Evolutionary conservation across 768 basidiomycete species (phyloP).

Genomic region (Trametes cingulata): DNA sequence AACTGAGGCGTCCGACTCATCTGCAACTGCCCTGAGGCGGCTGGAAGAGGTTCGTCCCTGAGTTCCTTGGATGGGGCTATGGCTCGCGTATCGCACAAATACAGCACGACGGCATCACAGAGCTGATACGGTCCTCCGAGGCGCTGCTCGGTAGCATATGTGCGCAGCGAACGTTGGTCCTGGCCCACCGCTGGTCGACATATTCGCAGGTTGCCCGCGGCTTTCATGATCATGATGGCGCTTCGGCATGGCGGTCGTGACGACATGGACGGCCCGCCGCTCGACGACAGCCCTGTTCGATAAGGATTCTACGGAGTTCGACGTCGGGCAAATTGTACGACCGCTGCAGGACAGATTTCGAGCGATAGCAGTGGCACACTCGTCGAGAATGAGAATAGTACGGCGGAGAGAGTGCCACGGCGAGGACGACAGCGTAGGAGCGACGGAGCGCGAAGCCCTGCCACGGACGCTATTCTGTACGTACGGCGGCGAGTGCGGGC

Average conservation of each 20-base stretch:
- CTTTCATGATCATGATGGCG: too few species aligned
- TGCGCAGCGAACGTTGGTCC: constrained; percentile 14
- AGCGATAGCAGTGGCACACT: neutral
- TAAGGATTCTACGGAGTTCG: neutral
- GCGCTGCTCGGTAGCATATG: neutral
- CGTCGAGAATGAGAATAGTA: neutral
- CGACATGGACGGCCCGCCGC: neutral
- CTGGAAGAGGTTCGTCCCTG: constrained; percentile 8
- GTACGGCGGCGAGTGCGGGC: neutral
- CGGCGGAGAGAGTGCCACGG: neutral
- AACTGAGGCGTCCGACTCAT: neutral
- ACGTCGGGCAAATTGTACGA: neutral
- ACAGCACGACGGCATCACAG: neutral
- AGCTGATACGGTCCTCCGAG: neutral
- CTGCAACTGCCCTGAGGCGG: neutral
- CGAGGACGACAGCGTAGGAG: neutral
- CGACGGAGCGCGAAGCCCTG: neutral
- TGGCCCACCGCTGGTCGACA: neutral
- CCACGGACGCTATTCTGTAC: neutral
- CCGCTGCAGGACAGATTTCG: neutral
- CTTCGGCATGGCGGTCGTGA: neutral
- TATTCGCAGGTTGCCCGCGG: neutral
- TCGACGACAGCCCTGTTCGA: neutral
- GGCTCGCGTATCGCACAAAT: neutral
- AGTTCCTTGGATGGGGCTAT: neutral